These are phyloP conservation scores for Apocynum venetum DNA, from an alignment of 257 asterid species.

Conservation along the genomic window DNA sequence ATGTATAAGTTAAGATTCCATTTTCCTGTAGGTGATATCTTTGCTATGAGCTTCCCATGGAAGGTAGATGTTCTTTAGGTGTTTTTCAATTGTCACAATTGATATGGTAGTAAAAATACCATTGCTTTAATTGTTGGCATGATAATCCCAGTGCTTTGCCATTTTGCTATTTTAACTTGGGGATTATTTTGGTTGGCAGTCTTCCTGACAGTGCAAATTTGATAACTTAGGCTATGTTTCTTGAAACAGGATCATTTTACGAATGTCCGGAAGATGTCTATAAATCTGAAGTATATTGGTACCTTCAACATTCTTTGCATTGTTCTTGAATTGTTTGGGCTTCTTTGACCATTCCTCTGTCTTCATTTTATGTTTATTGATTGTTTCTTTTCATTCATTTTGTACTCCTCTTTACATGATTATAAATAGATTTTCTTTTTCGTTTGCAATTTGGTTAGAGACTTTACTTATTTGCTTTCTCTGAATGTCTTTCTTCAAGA, in stretches of 20 bases:
- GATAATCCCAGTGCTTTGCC: neutral
- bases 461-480: neutral
- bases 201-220: neutral
- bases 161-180: slow-evolving; percentile 6
- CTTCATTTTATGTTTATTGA: neutral
- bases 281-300: slow-evolving; percentile 93
- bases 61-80: neutral
- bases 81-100: too few relatives aligned
- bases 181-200: neutral
- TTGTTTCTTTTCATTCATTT: neutral
- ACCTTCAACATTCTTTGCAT: slow-evolving; percentile 9
- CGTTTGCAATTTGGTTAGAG: neutral
- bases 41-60: neutral
- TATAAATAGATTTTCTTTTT: neutral
- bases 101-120: neutral
- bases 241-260: slow-evolving; percentile 83
- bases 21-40: neutral
- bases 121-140: neutral
- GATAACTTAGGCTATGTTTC: slow-evolving; percentile 12
- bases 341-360: slow-evolving; percentile 3
- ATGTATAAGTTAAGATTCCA: neutral
- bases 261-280: slow-evolving; percentile 53
- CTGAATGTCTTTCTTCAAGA: neutral
- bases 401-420: neutral
- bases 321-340: neutral